Conservation (phyloP, 106 monocot species). For the Amphibolis antarctica region DNA sequence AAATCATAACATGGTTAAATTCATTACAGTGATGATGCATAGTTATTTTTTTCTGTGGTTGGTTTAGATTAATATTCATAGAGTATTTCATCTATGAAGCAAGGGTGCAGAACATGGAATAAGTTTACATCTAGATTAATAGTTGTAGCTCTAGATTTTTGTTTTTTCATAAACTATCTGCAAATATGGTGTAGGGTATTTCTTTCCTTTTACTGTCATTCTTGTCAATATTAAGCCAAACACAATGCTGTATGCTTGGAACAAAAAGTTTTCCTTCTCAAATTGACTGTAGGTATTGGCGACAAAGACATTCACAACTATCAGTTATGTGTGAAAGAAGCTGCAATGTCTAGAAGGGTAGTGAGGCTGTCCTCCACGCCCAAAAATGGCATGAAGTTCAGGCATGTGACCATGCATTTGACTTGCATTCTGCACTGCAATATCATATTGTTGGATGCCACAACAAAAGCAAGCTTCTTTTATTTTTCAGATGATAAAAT, state of each 20-base stretch:
- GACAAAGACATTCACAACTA: conserved; percentile 42
- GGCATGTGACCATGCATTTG: conserved; percentile 29
- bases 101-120: too few species aligned
- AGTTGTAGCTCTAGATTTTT: too few species aligned
- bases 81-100: too few species aligned
- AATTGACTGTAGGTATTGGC: conserved; percentile 30
- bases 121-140: too few species aligned
- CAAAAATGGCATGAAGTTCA: conserved; percentile 49
- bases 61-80: too few species aligned
- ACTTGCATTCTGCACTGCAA: not conserved
- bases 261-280: not conserved
- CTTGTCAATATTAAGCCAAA: not conserved
- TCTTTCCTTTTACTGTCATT: not conserved
- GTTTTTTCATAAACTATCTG: too few species aligned
- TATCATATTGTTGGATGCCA: not conserved
- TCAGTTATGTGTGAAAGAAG: conserved; percentile 29
- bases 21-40: too few species aligned
- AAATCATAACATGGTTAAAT: too few species aligned
- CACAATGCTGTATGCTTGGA: not conserved
- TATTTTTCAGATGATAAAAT: too few species aligned
- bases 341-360: conserved; percentile 16
- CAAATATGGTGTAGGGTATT: conserved; percentile 2
- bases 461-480: not conserved
- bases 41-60: too few species aligned
- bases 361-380: conserved; percentile 24